Percentiles rank a stretch among this genome's conserved stretches.
Conservation (phyloP, 2,329 filamentous ascomycete species). For the Paracorniculantispora psalliotae region DNA sequence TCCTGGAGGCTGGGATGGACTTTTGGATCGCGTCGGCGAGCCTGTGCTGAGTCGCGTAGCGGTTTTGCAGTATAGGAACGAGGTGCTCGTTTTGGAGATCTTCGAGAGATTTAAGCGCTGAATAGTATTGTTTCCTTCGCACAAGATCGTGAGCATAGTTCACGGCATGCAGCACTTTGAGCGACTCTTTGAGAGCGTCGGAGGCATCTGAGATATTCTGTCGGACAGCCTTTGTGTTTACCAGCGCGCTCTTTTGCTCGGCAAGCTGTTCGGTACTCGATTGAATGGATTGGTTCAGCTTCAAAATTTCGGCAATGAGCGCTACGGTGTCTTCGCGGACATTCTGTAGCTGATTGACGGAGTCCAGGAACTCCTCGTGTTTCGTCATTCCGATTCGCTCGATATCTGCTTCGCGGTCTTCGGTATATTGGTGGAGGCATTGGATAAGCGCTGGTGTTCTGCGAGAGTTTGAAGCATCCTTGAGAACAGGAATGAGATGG, state of each 20-base stretch:
- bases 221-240: constrained; percentile 84
- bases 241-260: constrained; percentile 87
- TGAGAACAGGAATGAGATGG: constrained; percentile 88
- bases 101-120: constrained; percentile 85
- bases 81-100: constrained; percentile 95
- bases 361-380: constrained; percentile 92
- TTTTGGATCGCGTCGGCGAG: constrained; percentile 94
- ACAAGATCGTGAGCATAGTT: constrained; percentile 93
- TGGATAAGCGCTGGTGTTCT: constrained; percentile 69
- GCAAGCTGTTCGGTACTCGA: constrained; percentile 90
- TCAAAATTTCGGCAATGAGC: constrained; percentile 84
- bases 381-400: constrained; percentile 92
- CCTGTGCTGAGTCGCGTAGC: constrained; percentile 90
- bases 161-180: constrained; percentile 86
- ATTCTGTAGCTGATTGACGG: constrained; percentile 87
- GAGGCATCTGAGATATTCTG: constrained; percentile 95
- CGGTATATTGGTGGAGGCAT: constrained; percentile 66
- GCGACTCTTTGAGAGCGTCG: constrained; percentile 80
- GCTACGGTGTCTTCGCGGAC: constrained; percentile 87
- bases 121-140: constrained; percentile 91
- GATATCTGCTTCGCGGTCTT: constrained; percentile 84
- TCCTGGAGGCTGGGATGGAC: constrained; percentile 88
- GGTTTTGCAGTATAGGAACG: constrained; percentile 63
- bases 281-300: constrained; percentile 92
- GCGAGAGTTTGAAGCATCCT: constrained; percentile 76